These are phyloP conservation scores for Xylariaceae sp. DNA, from an alignment of 2,329 filamentous ascomycete genomes.

Conservation along the genomic window DNA sequence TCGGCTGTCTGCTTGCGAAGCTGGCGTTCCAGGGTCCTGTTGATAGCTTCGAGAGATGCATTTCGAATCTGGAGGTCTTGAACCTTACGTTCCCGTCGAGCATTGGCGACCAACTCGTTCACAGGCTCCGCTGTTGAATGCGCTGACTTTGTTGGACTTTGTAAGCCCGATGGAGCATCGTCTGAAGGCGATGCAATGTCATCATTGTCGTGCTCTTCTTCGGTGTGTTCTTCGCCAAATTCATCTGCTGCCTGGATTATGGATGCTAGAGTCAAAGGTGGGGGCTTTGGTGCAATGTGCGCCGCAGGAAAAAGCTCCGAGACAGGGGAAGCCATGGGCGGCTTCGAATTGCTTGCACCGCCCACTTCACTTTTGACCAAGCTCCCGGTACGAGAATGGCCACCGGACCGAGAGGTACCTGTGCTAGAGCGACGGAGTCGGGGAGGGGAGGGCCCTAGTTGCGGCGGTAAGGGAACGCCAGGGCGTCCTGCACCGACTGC, in stretches of 20 bases:
- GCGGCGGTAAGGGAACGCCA: slow-evolving; percentile 33
- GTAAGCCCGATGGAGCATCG: slow-evolving; percentile 32
- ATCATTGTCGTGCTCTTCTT: slow-evolving; percentile 29
- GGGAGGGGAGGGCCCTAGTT: slow-evolving; percentile 29
- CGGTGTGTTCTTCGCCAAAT: slow-evolving; percentile 31
- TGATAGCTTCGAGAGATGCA: slow-evolving; percentile 90
- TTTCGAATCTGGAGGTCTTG: slow-evolving; percentile 96
- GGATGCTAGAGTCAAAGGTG: slow-evolving; percentile 48
- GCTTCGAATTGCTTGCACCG: slow-evolving; percentile 13
- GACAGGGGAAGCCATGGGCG: slow-evolving; percentile 20
- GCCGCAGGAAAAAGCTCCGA: slow-evolving; percentile 29
- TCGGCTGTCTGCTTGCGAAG: slow-evolving; percentile 88
- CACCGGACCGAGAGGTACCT: slow-evolving; percentile 32
- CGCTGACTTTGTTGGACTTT: slow-evolving; percentile 56
- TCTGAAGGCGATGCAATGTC: slow-evolving; percentile 19
- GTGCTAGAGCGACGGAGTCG: slow-evolving; percentile 40
- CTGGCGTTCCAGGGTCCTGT: slow-evolving; percentile 85
- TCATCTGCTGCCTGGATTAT: slow-evolving; percentile 55
- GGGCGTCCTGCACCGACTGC: slow-evolving; percentile 22
- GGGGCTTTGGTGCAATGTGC: slow-evolving; percentile 30
- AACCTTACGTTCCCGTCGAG: slow-evolving; percentile 87
- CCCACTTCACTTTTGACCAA: slow-evolving; percentile 14
- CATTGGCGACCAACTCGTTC: slow-evolving; percentile 79
- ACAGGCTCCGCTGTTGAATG: slow-evolving; percentile 55
- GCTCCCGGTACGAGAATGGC: slow-evolving; percentile 39